Base-by-base conservation (phyloP, 2,329 filamentous ascomycete species). In the Alternaria arborescens region DNA sequence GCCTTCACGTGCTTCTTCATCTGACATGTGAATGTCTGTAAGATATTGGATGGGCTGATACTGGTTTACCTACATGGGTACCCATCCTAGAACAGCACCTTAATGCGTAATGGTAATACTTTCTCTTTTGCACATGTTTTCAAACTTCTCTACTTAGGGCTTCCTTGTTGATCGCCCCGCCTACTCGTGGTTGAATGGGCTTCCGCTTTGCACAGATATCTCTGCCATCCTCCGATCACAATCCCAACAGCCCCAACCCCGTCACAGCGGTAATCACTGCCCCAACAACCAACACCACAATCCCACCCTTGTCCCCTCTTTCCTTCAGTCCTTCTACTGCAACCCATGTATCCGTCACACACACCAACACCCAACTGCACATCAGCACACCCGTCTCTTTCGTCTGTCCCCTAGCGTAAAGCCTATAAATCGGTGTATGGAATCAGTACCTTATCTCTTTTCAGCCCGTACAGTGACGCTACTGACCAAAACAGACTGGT, bases 401-500 rank as follows among this genome's bases (percentile, higher is more conserved):
- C 6, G n/a, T 42, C 8, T 42, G n/a, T 5, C 20, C 18, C 5
- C 22, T 10, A 6, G 8, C 10, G 8, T 42, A 22, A 14, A 42
- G 11, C 28, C 28, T 30, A 11, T 30, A 30, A 30, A 30, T 30
- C 3, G 10, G 28, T 30, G 6, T 11, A 30, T 11, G 5, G 2
- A 26, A 7, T 26, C 24, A 26, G 24, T 26, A 26, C 24, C 24
- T 26, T 5, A 7, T 26, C 24, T 26, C 24, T 26, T 7, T 26
- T 26, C 24, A 26, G 2, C 24, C 24, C 24, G 24, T 26, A 26
- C 24, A 26, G 7, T 26, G 24, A 11, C 28, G 8, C 8, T 30
- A 30, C 28, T 30, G 4, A 42, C 55, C 58, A 61, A 8, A 59
- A 53, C 2, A 65, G 40, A 8, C 55, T 36, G 7, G 38, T 28